These are phyloP conservation scores for Cerioporus squamosus DNA, from an alignment of 1,284 basidiomycete genomes.

Conservation along the genomic window DNA sequence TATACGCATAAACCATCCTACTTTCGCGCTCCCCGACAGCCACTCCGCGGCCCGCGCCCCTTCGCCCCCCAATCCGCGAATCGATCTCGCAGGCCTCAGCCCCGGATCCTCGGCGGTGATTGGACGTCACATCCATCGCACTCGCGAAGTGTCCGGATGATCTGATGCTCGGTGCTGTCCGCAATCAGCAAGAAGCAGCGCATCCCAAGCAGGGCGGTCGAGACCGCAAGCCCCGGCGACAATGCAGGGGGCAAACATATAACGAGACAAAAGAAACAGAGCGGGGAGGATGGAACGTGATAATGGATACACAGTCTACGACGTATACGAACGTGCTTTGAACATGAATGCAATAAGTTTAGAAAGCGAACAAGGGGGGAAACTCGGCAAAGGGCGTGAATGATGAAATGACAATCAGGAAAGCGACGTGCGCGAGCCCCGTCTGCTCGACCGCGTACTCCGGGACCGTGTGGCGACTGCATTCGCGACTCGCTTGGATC, in stretches of 20 bases:
- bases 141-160: slow-evolving; percentile 22
- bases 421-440: slow-evolving; percentile 37
- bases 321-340: slow-evolving; percentile 9
- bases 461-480: slow-evolving; percentile 52
- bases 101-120: slow-evolving; percentile 29
- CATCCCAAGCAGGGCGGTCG: slow-evolving; percentile 4
- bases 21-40: slow-evolving; percentile 6
- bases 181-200: slow-evolving; percentile 25
- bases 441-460: slow-evolving; percentile 37
- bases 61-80: slow-evolving; percentile 10
- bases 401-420: slow-evolving; percentile 33
- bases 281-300: slow-evolving; percentile 5
- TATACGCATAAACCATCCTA: slow-evolving; percentile 1
- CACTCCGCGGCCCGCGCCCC: slow-evolving; percentile 4
- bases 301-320: slow-evolving; percentile 32
- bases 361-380: slow-evolving; percentile 15
- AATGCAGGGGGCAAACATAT: background rate
- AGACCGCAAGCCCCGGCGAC: slow-evolving; percentile 9
- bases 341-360: slow-evolving; percentile 35
- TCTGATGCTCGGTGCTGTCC: slow-evolving; percentile 20
- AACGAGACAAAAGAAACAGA: slow-evolving; percentile 4
- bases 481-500: slow-evolving; percentile 70
- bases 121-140: slow-evolving; percentile 26
- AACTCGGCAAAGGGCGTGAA: slow-evolving; percentile 15
- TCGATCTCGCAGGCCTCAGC: slow-evolving; percentile 17